A percentile compares a stretch with the other conserved stretches of the same genome.
Evolutionary conservation across 208 protist genomes (phyloP).

Genomic region (Angomonas deanei): DNA sequence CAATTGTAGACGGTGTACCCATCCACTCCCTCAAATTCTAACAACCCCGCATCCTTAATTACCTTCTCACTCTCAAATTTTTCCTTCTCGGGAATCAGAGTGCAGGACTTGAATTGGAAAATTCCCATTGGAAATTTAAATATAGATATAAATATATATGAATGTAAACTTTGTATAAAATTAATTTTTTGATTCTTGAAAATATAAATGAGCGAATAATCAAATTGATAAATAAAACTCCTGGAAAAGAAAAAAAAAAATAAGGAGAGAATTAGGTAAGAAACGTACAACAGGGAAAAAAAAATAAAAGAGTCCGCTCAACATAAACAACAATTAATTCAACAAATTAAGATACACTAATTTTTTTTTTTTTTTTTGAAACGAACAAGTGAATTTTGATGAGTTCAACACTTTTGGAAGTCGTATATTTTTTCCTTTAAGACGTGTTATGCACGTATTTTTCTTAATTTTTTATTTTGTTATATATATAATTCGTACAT

Average conservation of each 20-base stretch:
- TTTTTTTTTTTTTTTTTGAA: conserved; percentile 4
- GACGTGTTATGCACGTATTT: background rate
- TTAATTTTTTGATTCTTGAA: no score
- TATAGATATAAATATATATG: background rate
- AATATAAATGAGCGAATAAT: no score
- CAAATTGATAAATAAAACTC: conserved; percentile 14
- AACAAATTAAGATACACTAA: no score
- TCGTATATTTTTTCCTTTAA: background rate
- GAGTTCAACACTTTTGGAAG: no score
- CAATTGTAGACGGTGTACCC: conserved; percentile 42
- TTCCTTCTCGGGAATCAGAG: conserved; percentile 34
- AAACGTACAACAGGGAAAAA: no score
- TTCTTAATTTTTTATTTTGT: background rate
- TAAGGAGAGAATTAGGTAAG: conserved; percentile 1
- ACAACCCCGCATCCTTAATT: conserved; percentile 16
- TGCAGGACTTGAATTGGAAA: conserved; percentile 35
- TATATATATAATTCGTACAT: background rate
- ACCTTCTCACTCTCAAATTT: conserved; percentile 41
- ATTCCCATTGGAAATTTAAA: conserved; percentile 14
- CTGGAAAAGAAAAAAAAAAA: conserved; percentile 1
- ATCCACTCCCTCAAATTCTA: conserved; percentile 37
- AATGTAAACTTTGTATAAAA: background rate
- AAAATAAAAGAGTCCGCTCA: no score
- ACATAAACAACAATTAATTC: no score
- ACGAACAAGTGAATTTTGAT: no score